Base-by-base conservation (phyloP, 805 yeast genomes). In the Candida pseudofarinosa region DNA sequence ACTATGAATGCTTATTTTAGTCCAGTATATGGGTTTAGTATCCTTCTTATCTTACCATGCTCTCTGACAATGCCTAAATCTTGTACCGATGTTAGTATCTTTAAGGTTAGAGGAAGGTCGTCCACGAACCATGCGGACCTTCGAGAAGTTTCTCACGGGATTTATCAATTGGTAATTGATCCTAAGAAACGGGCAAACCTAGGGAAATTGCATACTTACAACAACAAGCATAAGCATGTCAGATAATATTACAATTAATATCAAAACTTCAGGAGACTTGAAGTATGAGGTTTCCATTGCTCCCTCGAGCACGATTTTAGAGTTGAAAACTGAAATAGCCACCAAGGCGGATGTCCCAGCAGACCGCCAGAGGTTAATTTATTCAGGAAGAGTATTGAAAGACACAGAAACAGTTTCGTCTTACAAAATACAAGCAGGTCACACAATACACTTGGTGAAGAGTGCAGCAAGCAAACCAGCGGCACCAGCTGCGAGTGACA, bases 331-430 rank as follows among this genome's bases (percentile, higher is more conserved):
- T 31, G 70, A 70, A 50, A 72, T 91, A 40, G 81, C 81, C 19
- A 68, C 71, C 16, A 76, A 72, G 45, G 65, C 89, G 4, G 83
- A 79, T 17, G 72, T 89, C 35, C 83, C 95, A 4, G 80, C 79
- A 1, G 84, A 75, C n/a, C 78, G 84, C 47, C 98, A 90, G 66
- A 76, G 98, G 45, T 74, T 91, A 59, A 90, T 91, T 57, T 91
- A 86, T 68, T 86, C 97, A 2, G 99, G 99, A 33, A 84, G 91
- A 52, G 96, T 93, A 28, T 76, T 91, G 58, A 90, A 90, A 63
- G 97, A 91, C 57, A 72, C 70, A 31, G 93, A 90, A 52, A 76
- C 86, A 4, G 64, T 91, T 7, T 81, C 74, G 14, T 69, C 79
- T 3, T 91, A 91, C 69, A 88, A 88, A 61, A 79, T 91, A 58